phyloP scores from a whole-genome alignment of 805 yeast genomes.

The Lipomyces oligophaga region DNA sequence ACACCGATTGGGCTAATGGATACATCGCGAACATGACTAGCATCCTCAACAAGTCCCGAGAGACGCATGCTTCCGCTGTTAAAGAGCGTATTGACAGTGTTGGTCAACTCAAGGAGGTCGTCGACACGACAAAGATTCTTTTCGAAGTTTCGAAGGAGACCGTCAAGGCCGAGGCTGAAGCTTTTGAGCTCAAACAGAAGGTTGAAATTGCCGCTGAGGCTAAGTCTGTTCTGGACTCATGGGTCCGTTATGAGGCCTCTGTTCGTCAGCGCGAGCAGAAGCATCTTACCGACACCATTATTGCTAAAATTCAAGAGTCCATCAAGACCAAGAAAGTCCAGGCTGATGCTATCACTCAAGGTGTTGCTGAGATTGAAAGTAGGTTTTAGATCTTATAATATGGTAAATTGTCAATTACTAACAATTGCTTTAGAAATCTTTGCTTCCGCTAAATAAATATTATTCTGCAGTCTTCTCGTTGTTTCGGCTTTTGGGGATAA shows the following conservation, averaged over 20 bases:
- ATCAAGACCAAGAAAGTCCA: constrained; percentile 86
- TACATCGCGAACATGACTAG: constrained; percentile 77
- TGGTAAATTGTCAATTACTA: not conserved
- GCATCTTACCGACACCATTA: constrained; percentile 81
- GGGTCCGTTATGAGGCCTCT: constrained; percentile 97
- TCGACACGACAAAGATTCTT: constrained; percentile 81
- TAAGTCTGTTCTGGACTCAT: constrained; percentile 90
- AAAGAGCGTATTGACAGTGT: constrained; percentile 87
- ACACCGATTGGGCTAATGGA: constrained; percentile 89
- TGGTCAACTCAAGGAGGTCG: constrained; percentile 85
- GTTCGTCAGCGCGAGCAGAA: constrained; percentile 95
- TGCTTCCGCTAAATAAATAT: constrained; percentile 17
- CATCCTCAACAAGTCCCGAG: constrained; percentile 81
- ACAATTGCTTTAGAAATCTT: constrained; percentile 14
- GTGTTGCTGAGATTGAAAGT: constrained; percentile 88
- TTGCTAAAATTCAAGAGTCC: constrained; percentile 83
- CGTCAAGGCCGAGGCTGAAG: constrained; percentile 89
- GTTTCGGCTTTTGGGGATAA: not conserved
- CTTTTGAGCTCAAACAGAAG: constrained; percentile 88
- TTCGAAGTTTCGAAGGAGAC: constrained; percentile 96
- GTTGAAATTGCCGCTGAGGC: constrained; percentile 87
- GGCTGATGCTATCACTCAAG: constrained; percentile 83
- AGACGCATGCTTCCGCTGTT: constrained; percentile 87
- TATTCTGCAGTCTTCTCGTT: no score
- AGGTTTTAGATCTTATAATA: constrained; percentile 45